These are phyloP conservation scores for Lentinula guzmanii DNA, from an alignment of 768 basidiomycete genomes.

Conservation along the genomic window DNA sequence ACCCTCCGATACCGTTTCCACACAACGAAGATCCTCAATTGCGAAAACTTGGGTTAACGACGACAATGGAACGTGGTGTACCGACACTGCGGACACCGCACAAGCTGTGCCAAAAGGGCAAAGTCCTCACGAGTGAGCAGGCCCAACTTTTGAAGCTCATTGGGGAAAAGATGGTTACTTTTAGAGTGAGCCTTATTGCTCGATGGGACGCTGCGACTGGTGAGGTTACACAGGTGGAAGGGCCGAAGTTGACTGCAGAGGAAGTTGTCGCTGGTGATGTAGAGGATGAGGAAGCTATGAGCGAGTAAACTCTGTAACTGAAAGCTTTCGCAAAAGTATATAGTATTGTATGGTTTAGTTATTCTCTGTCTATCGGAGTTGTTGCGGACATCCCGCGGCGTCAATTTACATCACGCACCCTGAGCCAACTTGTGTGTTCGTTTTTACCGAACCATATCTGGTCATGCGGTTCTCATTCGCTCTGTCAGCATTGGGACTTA, in stretches of 20 bases:
- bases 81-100: constrained; percentile 80
- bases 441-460: not conserved
- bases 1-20: constrained; percentile 81
- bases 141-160: constrained; percentile 90
- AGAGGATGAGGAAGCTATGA: constrained; percentile 42
- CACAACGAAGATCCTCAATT: constrained; percentile 98
- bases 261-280: constrained; percentile 27
- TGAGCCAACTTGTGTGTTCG: not conserved
- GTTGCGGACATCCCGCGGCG: not conserved
- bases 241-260: constrained; percentile 28
- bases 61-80: constrained; percentile 80
- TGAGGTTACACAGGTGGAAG: constrained; percentile 55
- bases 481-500: constrained; percentile 40
- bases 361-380: not conserved
- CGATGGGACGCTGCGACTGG: constrained; percentile 70
- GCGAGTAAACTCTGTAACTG: constrained; percentile 30
- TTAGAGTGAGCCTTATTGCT: constrained; percentile 64
- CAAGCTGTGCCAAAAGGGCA: constrained; percentile 78
- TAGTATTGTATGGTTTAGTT: not conserved
- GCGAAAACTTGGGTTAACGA: constrained; percentile 84
- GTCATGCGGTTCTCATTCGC: constrained; percentile 50
- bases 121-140: constrained; percentile 77
- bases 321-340: constrained; percentile 6
- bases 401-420: not conserved
- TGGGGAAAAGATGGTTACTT: constrained; percentile 83